phyloP scores from a whole-genome alignment of 805 yeast species.

The Isabelozyma rhagii region DNA sequence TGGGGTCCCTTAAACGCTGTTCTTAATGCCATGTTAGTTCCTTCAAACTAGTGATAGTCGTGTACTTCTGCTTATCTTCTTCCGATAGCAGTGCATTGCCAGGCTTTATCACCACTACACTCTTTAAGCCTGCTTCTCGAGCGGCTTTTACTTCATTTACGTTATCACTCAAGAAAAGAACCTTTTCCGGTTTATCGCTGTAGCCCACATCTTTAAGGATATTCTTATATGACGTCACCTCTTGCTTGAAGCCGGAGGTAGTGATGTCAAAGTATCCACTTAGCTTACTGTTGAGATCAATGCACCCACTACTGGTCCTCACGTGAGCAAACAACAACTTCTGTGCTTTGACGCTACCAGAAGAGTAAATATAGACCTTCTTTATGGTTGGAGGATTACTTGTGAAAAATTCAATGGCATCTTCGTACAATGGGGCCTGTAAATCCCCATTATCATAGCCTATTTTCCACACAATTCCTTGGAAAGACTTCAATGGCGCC shows the following conservation, averaged over 20 bases:
- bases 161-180: slow-evolving; percentile 78
- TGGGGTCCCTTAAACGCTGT: no score
- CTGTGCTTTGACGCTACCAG: slow-evolving; percentile 88
- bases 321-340: slow-evolving; percentile 71
- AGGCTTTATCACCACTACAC: slow-evolving; percentile 62
- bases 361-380: slow-evolving; percentile 72
- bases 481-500: slow-evolving; percentile 69
- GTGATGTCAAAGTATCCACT: slow-evolving; percentile 81
- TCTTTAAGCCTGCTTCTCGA: slow-evolving; percentile 53
- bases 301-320: slow-evolving; percentile 23
- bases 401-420: slow-evolving; percentile 60
- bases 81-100: slow-evolving; percentile 61
- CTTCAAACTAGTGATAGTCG: slow-evolving; percentile 11
- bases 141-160: slow-evolving; percentile 79
- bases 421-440: slow-evolving; percentile 71
- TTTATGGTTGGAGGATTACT: slow-evolving; percentile 26
- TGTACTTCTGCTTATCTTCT: slow-evolving; percentile 23
- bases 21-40: not conserved
- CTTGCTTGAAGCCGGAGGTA: slow-evolving; percentile 73
- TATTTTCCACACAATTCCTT: slow-evolving; percentile 76
- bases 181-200: slow-evolving; percentile 23
- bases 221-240: slow-evolving; percentile 50
- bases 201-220: slow-evolving; percentile 47
- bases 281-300: slow-evolving; percentile 53
- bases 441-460: slow-evolving; percentile 80